Conservation (phyloP, 495 filamentous ascomycete species). For the Hyphodiscus hymeniophilus region DNA sequence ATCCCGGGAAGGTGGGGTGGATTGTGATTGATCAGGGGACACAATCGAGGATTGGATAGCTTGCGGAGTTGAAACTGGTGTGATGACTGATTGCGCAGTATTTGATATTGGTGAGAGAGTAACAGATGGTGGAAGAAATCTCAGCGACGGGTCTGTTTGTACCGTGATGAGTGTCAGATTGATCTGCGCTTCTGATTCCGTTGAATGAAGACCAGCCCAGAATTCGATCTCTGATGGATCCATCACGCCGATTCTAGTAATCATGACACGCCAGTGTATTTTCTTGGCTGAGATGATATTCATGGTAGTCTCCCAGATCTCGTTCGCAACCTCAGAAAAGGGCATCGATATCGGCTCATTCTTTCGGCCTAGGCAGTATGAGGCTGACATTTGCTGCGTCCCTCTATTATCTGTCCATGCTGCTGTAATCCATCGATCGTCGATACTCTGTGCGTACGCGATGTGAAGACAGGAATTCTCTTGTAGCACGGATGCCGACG, state of each 20-base stretch:
- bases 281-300: conserved; percentile 63
- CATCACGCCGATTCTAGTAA: conserved; percentile 67
- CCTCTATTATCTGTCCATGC: conserved; percentile 91
- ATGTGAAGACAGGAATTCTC: conserved; percentile 82
- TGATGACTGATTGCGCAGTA: conserved; percentile 33
- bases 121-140: conserved; percentile 46
- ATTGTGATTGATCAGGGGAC: conserved; percentile 39
- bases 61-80: conserved; percentile 52
- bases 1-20: conserved; percentile 23
- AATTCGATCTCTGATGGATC: conserved; percentile 64
- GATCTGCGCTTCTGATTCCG: conserved; percentile 26
- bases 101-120: conserved; percentile 33
- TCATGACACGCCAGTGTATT: conserved; percentile 71
- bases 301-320: conserved; percentile 80
- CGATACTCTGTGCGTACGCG: conserved; percentile 72
- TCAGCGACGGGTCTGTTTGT: conserved; percentile 57
- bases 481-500: conserved; percentile 65
- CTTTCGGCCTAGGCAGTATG: conserved; percentile 68
- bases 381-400: conserved; percentile 63
- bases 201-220: conserved; percentile 37
- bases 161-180: conserved; percentile 56
- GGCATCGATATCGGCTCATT: conserved; percentile 43
- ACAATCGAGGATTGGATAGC: conserved; percentile 32
- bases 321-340: conserved; percentile 57
- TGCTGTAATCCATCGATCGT: conserved; percentile 79